These are phyloP conservation scores for Ophiostoma perfectum DNA, from an alignment of 2,329 filamentous ascomycete genomes.

Conservation along the genomic window DNA sequence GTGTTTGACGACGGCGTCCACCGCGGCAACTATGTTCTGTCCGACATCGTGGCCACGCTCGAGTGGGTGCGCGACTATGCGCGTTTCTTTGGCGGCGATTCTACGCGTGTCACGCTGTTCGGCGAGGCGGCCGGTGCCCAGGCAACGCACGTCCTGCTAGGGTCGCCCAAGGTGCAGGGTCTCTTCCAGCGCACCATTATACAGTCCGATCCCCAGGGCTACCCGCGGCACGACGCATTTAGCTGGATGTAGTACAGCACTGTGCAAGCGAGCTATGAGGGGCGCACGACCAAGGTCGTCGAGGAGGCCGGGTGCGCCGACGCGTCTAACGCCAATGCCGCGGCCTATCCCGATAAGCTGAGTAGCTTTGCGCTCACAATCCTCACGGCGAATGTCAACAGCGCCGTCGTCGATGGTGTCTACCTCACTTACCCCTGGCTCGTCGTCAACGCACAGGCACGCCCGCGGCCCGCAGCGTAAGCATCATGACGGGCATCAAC, in stretches of 20 bases:
- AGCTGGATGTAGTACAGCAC: constrained; percentile 27
- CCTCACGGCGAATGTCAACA: constrained; percentile 30
- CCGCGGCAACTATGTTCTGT: constrained; percentile 40
- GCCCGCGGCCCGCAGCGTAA: constrained; percentile 28
- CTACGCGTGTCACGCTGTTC: constrained; percentile 36
- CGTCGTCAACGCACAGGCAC: constrained; percentile 29
- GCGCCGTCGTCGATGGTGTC: constrained; percentile 32
- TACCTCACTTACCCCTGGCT: constrained; percentile 31
- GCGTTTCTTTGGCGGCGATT: constrained; percentile 33
- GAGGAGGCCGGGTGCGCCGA: constrained; percentile 29
- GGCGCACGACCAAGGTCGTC: constrained; percentile 28
- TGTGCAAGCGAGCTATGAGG: constrained; percentile 27
- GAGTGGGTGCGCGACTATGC: constrained; percentile 39
- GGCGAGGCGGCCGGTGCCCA: constrained; percentile 34
- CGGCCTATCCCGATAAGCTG: constrained; percentile 30
- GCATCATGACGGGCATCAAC: constrained; percentile 36
- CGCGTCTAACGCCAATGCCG: constrained; percentile 24
- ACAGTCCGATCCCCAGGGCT: constrained; percentile 31
- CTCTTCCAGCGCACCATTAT: constrained; percentile 33
- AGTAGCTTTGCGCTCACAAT: constrained; percentile 32
- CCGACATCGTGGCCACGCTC: constrained; percentile 38
- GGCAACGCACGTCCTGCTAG: constrained; percentile 30
- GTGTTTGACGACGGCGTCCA: constrained; percentile 34
- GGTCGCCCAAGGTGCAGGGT: constrained; percentile 30
- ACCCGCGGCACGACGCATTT: constrained; percentile 25